Evolutionary conservation across 768 basidiomycete species (phyloP).

Genomic region (Rhodocollybia butyracea): DNA sequence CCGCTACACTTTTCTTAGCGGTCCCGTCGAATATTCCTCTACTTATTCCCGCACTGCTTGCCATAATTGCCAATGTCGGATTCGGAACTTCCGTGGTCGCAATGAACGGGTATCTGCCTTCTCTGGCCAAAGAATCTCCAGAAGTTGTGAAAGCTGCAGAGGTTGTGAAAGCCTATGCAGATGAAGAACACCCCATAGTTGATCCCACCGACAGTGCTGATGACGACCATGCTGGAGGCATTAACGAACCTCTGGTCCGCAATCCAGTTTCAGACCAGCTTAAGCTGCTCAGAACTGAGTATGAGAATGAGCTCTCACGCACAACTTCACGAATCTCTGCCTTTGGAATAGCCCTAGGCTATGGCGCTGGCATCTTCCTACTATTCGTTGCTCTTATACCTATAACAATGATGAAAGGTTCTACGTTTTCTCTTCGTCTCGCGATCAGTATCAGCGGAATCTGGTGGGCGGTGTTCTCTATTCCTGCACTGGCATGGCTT

Average conservation of each 20-base stretch:
- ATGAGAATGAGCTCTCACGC: conserved; percentile 59
- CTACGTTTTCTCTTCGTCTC: conserved; percentile 70
- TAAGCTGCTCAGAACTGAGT: conserved; percentile 33
- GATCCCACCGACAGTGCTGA: conserved; percentile 18
- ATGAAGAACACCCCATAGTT: neutral
- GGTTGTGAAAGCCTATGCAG: neutral
- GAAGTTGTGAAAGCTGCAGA: conserved; percentile 35
- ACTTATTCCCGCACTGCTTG: conserved; percentile 64
- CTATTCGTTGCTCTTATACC: conserved; percentile 77
- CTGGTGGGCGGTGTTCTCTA: conserved; percentile 84
- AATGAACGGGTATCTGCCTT: conserved; percentile 85
- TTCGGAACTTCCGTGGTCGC: conserved; percentile 88
- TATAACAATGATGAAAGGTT: conserved; percentile 63
- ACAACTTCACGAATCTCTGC: conserved; percentile 83
- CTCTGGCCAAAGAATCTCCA: conserved; percentile 61
- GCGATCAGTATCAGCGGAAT: conserved; percentile 82
- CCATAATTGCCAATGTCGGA: conserved; percentile 76
- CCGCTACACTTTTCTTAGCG: conserved; percentile 68
- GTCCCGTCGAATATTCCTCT: conserved; percentile 68
- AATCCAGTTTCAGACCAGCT: conserved; percentile 15
- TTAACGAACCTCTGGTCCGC: conserved; percentile 37
- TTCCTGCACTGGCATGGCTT: conserved; percentile 76
- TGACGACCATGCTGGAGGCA: conserved; percentile 19
- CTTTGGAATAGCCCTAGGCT: conserved; percentile 82
- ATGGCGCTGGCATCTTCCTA: conserved; percentile 75